phyloP scores from a whole-genome alignment of 805 yeast species.

The Candida succiphila region DNA sequence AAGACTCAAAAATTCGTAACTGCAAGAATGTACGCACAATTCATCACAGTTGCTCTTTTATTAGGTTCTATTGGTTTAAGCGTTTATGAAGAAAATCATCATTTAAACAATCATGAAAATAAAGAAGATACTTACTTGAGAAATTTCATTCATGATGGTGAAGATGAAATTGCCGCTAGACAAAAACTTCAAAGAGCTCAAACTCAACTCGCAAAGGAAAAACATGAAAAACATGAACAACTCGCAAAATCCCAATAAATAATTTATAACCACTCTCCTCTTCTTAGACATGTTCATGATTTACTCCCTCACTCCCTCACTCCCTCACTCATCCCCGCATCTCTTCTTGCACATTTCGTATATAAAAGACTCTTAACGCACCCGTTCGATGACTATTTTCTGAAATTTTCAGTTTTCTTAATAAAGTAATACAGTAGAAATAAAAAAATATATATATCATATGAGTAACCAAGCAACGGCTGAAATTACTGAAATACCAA shows the following conservation, averaged over 20 bases:
- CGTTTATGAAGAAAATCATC: conserved; percentile 52
- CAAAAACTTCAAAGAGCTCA: conserved; percentile 1
- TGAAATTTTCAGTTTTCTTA: no score
- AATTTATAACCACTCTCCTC: not conserved
- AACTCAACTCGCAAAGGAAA: not conserved
- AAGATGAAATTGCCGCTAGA: conserved; percentile 7
- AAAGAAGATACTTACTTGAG: conserved; percentile 35
- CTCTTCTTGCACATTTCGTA: not conserved
- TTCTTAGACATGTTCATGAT: no score
- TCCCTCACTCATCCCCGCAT: no score
- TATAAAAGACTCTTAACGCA: not conserved
- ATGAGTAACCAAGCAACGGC: not conserved
- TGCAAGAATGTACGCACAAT: conserved; percentile 89
- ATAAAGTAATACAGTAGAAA: no score
- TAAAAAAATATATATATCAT: not conserved
- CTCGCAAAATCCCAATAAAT: not conserved
- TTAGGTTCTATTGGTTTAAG: conserved; percentile 60
- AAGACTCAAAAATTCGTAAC: conserved; percentile 74
- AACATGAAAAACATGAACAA: not conserved
- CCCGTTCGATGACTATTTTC: no score
- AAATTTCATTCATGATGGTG: conserved; percentile 19
- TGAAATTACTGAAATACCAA: conserved; percentile 18
- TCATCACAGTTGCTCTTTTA: conserved; percentile 60
- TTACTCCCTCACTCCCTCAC: not conserved
- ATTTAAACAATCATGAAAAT: conserved; percentile 23